phyloP scores from a whole-genome alignment of 2,329 filamentous ascomycete species.

The Aspergillus udagawae region DNA sequence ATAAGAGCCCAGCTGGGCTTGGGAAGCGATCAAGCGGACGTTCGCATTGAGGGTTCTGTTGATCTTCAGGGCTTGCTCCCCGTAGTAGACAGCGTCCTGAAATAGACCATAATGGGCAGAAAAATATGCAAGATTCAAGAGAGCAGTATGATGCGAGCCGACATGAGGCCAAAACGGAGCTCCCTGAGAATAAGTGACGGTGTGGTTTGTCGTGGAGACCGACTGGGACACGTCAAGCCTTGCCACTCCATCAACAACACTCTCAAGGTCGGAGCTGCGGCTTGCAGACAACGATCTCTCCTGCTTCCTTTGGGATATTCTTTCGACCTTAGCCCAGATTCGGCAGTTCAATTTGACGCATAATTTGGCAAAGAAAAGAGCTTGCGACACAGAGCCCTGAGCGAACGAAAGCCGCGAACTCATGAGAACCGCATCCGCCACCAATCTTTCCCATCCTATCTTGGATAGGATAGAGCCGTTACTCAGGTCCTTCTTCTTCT shows the following conservation, averaged over 20 bases:
- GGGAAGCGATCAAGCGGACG: slow-evolving; percentile 47
- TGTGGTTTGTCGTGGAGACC: slow-evolving; percentile 33
- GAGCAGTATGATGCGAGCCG: slow-evolving; percentile 65
- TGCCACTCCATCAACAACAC: slow-evolving; percentile 36
- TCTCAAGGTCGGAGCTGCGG: slow-evolving; percentile 29
- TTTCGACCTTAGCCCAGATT: slow-evolving; percentile 51
- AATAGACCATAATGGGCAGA: slow-evolving; percentile 83
- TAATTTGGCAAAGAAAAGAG: slow-evolving; percentile 47
- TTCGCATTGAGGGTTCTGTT: slow-evolving; percentile 64
- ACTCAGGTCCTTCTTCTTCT: slow-evolving; percentile 26
- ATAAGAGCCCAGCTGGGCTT: slow-evolving; percentile 45
- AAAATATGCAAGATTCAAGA: slow-evolving; percentile 70
- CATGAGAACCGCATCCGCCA: slow-evolving; percentile 60
- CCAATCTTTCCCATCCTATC: slow-evolving; percentile 48
- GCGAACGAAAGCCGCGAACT: slow-evolving; percentile 64
- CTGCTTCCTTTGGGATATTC: slow-evolving; percentile 34
- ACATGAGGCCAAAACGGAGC: slow-evolving; percentile 78
- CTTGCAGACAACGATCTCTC: slow-evolving; percentile 21
- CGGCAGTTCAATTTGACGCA: slow-evolving; percentile 48
- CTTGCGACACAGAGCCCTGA: slow-evolving; percentile 43
- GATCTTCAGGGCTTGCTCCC: slow-evolving; percentile 76
- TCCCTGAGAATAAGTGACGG: slow-evolving; percentile 49
- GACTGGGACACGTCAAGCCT: slow-evolving; percentile 37
- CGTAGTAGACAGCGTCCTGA: slow-evolving; percentile 82
- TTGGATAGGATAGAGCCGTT: slow-evolving; percentile 37